Base-by-base conservation (phyloP, 2,329 filamentous ascomycete genomes). In the Elsinoe batatas region DNA sequence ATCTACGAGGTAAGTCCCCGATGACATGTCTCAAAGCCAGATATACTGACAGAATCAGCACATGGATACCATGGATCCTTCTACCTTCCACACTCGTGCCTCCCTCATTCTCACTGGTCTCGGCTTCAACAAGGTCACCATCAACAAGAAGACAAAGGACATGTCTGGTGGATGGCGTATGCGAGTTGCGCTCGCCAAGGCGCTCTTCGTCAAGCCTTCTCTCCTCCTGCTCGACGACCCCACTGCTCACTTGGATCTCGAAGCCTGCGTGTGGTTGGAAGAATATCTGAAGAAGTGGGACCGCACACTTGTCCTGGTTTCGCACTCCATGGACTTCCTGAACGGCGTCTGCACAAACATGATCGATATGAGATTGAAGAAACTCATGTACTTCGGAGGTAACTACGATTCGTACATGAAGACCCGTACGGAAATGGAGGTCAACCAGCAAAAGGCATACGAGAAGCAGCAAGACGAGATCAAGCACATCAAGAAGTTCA, bases 81-180 rank as follows among this genome's bases (percentile, higher is more conserved):
- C 90, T 36, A 98, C 94, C 53, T 98, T 98, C 76, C 79, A 89
- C 68, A 95, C 91, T 59, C 89, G 93, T 69, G 93, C 93, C 59
- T 95, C 91, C 56, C 84, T 96, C 63, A 98, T 98, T 71, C 75
- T 98, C 65, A 98, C 93, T 56, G 93, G 93, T 90, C 87, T 98
- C 58, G 93, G 93, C 63, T 98, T 98, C 83, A 95, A 98, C 84
- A 97, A 97, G 80, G 76, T 75, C 64, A 98, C 94, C 56, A 97
- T 98, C 69, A 79, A 94, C 74, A 98, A 98, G 83, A 96, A 94
- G 84, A 98, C 94, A 66, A 98, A 97, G 82, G 94, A 98, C 73
- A 98, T 98, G 94, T 98, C 93, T 63, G 93, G 93, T 88, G 93
- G 93, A 66, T 98, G 93, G 93, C 85, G 91, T 79, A 98, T 98